These are phyloP conservation scores for Ganoderma meredithae DNA, from an alignment of 1,284 basidiomycete species.

Conservation along the genomic window DNA sequence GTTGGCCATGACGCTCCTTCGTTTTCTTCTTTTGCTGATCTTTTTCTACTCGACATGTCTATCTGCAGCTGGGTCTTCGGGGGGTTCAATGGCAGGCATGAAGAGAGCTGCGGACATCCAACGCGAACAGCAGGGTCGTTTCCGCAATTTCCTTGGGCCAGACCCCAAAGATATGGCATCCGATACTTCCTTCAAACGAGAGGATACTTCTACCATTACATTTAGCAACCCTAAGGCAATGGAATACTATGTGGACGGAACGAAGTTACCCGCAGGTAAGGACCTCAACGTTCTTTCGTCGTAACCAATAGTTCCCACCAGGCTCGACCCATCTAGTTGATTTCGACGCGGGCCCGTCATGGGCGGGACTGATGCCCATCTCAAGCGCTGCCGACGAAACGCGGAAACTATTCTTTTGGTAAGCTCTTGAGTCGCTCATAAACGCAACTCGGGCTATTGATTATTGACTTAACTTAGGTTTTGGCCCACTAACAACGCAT, in stretches of 20 bases:
- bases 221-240: background rate
- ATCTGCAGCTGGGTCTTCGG: conserved; percentile 19
- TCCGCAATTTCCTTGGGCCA: conserved; percentile 56
- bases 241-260: background rate
- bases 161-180: background rate
- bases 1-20: background rate
- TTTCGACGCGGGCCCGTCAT: conserved; percentile 46
- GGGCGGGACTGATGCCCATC: conserved; percentile 50
- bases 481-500: conserved; percentile 55
- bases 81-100: conserved; percentile 45
- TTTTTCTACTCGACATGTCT: background rate
- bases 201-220: background rate
- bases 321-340: background rate
- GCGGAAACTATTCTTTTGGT: conserved; percentile 56
- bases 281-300: background rate
- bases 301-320: too few relatives aligned
- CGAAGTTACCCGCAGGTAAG: background rate
- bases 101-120: conserved; percentile 54
- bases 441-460: conserved; percentile 12
- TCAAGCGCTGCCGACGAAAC: conserved; percentile 45
- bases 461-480: conserved; percentile 41
- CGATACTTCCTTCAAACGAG: background rate
- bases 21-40: background rate
- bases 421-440: conserved; percentile 20
- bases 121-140: conserved; percentile 52